A percentile compares a stretch with the other conserved stretches of the same genome.
Evolutionary conservation across 257 asterid genomes (phyloP).

Genomic region (Petrea volubilis): DNA sequence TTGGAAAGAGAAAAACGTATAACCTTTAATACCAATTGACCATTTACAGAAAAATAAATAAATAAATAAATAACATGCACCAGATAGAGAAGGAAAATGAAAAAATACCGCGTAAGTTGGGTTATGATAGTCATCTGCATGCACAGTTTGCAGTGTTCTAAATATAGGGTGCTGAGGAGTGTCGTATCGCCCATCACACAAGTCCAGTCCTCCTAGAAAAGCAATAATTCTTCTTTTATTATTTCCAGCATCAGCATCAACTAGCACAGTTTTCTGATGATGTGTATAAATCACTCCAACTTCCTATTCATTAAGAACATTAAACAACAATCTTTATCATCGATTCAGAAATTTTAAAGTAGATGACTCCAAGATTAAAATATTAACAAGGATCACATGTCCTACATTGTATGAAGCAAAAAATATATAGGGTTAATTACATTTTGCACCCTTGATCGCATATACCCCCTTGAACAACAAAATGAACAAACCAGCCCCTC

Average conservation of each 20-base stretch:
- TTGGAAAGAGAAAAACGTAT: background rate
- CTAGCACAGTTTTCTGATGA: constrained; percentile 95
- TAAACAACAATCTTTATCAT: constrained; percentile 8
- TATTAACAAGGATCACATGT: background rate
- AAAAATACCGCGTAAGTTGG: constrained; percentile 76
- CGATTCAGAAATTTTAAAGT: background rate
- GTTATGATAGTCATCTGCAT: constrained; percentile 90
- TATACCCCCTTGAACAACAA: too few relatives aligned
- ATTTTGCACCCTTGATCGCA: too few relatives aligned
- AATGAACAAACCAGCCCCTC: too few relatives aligned
- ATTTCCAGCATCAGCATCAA: constrained; percentile 96
- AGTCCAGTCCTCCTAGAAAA: constrained; percentile 93
- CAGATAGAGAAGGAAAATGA: constrained; percentile 13
- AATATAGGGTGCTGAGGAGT: constrained; percentile 78
- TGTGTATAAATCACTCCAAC: constrained; percentile 92
- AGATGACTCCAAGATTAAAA: constrained; percentile 16
- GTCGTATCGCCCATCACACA: constrained; percentile 96
- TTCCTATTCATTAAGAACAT: constrained; percentile 60
- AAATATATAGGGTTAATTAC: too few relatives aligned
- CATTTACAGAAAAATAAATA: background rate
- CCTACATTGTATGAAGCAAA: background rate
- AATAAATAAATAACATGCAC: too few relatives aligned
- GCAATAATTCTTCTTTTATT: constrained; percentile 71
- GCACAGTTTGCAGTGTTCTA: constrained; percentile 68
- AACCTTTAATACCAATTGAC: background rate